Conservation (phyloP, 768 basidiomycete genomes). For the Pilatotrama ljubarskyi region DNA sequence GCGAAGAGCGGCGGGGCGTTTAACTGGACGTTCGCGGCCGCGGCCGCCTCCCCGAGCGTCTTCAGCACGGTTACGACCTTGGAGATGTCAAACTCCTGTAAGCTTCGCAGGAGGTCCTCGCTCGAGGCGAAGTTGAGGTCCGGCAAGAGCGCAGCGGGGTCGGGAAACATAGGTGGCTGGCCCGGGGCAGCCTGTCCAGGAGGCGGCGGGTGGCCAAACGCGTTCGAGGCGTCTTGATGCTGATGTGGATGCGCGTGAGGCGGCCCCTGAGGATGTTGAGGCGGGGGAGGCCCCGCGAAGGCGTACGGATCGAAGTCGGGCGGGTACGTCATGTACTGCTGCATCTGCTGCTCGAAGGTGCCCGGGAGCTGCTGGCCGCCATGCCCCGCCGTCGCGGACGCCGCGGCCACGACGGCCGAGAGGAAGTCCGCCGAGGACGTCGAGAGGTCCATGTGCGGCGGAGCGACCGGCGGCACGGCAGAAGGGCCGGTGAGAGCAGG, state of each 20-base stretch:
- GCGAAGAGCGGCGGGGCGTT: conserved; percentile 25
- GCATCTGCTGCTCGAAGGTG: conserved; percentile 27
- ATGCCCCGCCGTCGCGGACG: conserved; percentile 49
- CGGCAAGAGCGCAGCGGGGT: conserved; percentile 30
- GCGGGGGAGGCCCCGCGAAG: conserved; percentile 25
- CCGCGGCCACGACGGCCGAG: conserved; percentile 65
- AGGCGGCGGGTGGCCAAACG: conserved; percentile 25
- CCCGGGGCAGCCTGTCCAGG: conserved; percentile 18
- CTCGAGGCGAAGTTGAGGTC: conserved; percentile 54
- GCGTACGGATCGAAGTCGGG: conserved; percentile 34
- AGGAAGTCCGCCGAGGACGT: conserved; percentile 59
- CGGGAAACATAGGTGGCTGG: conserved; percentile 31
- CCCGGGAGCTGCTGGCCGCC: conserved; percentile 26
- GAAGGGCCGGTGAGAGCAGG: background rate
- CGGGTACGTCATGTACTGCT: conserved; percentile 30
- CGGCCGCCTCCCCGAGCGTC: conserved; percentile 59
- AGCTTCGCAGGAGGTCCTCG: conserved; percentile 70
- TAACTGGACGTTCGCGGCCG: conserved; percentile 41
- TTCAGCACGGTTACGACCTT: conserved; percentile 70
- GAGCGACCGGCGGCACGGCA: background rate
- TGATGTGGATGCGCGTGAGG: conserved; percentile 34
- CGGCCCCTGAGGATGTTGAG: conserved; percentile 18
- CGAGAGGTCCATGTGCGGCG: conserved; percentile 31
- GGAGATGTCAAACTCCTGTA: conserved; percentile 72
- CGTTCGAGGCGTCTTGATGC: conserved; percentile 7